Percentiles rank a stretch among this genome's conserved stretches.
These are phyloP conservation scores for Aspergillus spinulosporus DNA, from an alignment of 2,329 filamentous ascomycete species.

Conservation along the genomic window DNA sequence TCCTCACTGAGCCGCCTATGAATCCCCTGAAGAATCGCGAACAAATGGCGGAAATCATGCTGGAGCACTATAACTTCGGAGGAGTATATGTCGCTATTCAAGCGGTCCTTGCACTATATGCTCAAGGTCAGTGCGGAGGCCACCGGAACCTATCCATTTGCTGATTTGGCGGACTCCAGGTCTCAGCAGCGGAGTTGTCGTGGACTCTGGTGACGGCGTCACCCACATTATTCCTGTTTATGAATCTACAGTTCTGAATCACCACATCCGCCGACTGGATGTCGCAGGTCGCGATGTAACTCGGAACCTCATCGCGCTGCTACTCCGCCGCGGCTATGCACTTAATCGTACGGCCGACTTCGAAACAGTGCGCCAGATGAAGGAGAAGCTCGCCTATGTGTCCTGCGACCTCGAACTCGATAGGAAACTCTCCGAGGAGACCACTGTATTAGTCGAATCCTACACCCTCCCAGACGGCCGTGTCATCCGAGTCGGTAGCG, in stretches of 20 bases:
- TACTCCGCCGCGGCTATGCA: conserved; percentile 90
- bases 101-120: conserved; percentile 92
- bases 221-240: conserved; percentile 99
- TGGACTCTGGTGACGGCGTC: conserved; percentile 96
- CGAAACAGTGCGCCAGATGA: conserved; percentile 98
- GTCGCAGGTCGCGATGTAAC: conserved; percentile 97
- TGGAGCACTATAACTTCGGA: conserved; percentile 93
- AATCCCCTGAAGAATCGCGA: conserved; percentile 96
- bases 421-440: conserved; percentile 94
- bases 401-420: conserved; percentile 97
- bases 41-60: conserved; percentile 99
- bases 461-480: conserved; percentile 96
- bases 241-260: conserved; percentile 95
- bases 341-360: conserved; percentile 98
- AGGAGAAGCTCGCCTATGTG: conserved; percentile 99
- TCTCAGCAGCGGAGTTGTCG: conserved; percentile 91
- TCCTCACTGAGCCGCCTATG: conserved; percentile 96
- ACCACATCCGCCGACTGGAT: conserved; percentile 89
- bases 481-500: conserved; percentile 92
- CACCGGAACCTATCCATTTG: conserved; percentile 15
- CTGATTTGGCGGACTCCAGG: conserved; percentile 48
- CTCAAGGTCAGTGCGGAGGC: conserved; percentile 67
- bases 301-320: conserved; percentile 93
- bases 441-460: conserved; percentile 92
- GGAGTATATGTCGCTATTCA: conserved; percentile 98